Evolutionary conservation across 805 yeast species (phyloP), one percentile per base, ranked within the genome.

Genomic region (Yamadazyma kitorensis): DNA sequence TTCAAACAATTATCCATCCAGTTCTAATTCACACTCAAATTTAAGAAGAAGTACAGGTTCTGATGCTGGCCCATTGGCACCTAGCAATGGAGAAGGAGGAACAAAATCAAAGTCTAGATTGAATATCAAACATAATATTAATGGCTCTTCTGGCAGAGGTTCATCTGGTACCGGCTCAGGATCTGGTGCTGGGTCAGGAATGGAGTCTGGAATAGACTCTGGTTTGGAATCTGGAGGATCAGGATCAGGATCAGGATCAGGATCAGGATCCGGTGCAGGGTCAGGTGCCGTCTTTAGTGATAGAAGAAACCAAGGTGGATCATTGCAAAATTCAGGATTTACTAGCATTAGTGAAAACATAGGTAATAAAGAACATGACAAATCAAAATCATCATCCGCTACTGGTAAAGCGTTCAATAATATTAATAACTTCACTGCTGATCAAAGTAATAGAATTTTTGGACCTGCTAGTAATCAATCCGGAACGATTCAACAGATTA

Each of bases 361-460:
- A 5, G 31, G 13, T 17, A 9, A 26, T 15, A 31, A 31, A 13
- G 18, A 8, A 7, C 3, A 7, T 15, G 21, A 14, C 14, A 15
- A 14, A 27, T 17, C 13, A 6, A 16, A 17, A 8, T 5, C 13
- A 15, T 17, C 21, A 16, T 10, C 15, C 5, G 34, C 18, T 14
- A 11, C 31, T 16, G 20, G 21, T 16, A 12, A 18, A 11, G 36
- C 13, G n/a, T 27, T 6, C 36, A 32, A 24, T 10, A 39, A 37
- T 27, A 37, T 39, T 31, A 44, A 37, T 24, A 36, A 31, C 20
- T 49, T 42, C 25, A 43, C 52, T 8, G 41, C 43, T 25, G 53
- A 49, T 29, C 53, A 49, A 40, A 41, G 52, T 20, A 36, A 35
- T 22, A 38, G 53, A 33, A 40, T 44, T 6, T 48, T 49, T 39